Percentiles rank a stretch among this genome's conserved stretches.
phyloP scores from a whole-genome alignment of 352 stramenopile genomes.

The Phytophthora ramorum region DNA sequence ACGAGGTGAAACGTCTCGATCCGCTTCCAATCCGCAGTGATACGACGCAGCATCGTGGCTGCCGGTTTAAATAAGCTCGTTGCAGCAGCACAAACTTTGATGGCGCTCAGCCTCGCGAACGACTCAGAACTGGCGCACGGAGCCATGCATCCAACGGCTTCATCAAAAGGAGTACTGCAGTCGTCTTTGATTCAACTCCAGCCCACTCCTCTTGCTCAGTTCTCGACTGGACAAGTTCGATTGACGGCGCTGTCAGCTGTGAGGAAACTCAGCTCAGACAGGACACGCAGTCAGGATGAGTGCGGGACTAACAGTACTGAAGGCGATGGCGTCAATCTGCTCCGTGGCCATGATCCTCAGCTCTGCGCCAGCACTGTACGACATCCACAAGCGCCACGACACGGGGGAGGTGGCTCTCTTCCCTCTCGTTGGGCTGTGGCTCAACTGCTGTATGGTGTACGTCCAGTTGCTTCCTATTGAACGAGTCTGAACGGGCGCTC shows the following conservation, averaged over 20 bases:
- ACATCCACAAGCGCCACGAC: constrained; percentile 36
- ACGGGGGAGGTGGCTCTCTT: constrained; percentile 37
- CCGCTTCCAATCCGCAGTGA: constrained; percentile 24
- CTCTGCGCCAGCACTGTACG: constrained; percentile 35
- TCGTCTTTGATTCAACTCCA: neutral
- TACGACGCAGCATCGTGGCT: constrained; percentile 4
- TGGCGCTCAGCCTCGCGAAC: neutral
- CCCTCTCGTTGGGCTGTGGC: constrained; percentile 41
- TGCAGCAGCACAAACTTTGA: neutral
- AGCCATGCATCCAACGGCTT: neutral
- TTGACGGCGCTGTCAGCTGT: neutral
- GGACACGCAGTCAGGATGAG: constrained; percentile 24
- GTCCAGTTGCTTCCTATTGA: neutral
- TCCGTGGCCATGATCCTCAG: constrained; percentile 48
- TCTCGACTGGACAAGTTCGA: constrained; percentile 11
- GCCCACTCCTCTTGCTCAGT: constrained; percentile 1
- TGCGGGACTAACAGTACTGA: constrained; percentile 27
- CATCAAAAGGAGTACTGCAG: neutral
- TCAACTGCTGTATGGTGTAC: constrained; percentile 45
- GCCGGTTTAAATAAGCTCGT: constrained; percentile 6
- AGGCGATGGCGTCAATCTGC: constrained; percentile 40
- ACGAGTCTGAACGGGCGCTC: neutral
- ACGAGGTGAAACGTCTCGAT: constrained; percentile 15
- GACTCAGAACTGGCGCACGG: constrained; percentile 3
- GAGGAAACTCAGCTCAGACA: neutral